phyloP scores from a whole-genome alignment of 106 monocot species.

The Dendrobium chrysotoxum region DNA sequence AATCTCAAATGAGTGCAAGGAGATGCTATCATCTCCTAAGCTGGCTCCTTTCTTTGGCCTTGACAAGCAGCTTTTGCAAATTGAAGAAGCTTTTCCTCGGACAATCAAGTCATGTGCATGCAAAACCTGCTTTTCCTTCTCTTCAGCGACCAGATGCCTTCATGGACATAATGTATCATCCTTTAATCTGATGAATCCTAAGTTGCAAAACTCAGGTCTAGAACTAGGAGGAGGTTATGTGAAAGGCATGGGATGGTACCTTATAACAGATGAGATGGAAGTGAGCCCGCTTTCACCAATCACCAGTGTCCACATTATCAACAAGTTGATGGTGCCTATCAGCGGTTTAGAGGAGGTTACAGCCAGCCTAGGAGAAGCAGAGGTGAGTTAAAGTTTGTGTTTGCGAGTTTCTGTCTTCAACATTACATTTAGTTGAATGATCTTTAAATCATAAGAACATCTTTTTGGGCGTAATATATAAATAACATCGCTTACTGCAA shows the following conservation, averaged over 20 bases:
- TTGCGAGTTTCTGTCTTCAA: background rate
- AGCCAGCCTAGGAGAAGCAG: constrained; percentile 23
- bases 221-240: constrained; percentile 17
- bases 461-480: too few relatives aligned
- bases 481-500: background rate
- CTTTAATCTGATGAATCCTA: constrained; percentile 22
- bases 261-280: constrained; percentile 29
- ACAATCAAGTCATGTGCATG: constrained; percentile 5
- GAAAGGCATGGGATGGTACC: constrained; percentile 15
- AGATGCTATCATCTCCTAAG: constrained; percentile 24
- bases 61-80: constrained; percentile 3
- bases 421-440: background rate
- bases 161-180: constrained; percentile 6
- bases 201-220: background rate
- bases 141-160: background rate
- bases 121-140: background rate
- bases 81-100: constrained; percentile 13
- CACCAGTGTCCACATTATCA: constrained; percentile 16
- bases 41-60: constrained; percentile 18
- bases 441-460: background rate
- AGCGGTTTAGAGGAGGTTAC: constrained; percentile 20
- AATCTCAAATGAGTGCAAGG: constrained; percentile 18
- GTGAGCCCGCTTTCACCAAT: constrained; percentile 25
- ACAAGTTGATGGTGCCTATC: constrained; percentile 21
- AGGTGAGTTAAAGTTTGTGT: constrained; percentile 16